phyloP scores from a whole-genome alignment of 345 rosid species.

The Salix dunnii region DNA sequence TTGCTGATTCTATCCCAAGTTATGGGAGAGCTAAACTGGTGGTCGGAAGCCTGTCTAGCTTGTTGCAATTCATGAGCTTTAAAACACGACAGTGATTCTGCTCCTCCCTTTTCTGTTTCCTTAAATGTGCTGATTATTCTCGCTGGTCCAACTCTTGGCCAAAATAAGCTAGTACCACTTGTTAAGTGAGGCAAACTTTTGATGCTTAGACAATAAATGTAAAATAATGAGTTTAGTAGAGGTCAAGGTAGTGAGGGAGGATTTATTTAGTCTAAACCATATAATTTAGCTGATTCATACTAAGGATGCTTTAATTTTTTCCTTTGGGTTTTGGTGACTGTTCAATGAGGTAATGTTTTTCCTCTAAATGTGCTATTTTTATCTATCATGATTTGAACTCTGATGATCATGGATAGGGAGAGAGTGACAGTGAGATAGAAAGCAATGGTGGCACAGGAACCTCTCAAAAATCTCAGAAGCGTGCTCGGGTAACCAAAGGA shows the following conservation, averaged over 20 bases:
- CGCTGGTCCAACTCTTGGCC: neutral
- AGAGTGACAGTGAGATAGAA: conserved; percentile 75
- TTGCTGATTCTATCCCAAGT: neutral
- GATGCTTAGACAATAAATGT: neutral
- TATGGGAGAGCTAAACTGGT: neutral
- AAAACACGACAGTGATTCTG: neutral
- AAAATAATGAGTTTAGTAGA: neutral
- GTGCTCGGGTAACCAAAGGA: conserved; percentile 46
- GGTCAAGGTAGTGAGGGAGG: neutral
- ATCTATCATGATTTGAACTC: neutral
- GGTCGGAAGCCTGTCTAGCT: neutral
- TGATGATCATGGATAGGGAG: conserved; percentile 40
- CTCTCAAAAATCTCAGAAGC: conserved; percentile 50
- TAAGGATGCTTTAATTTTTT: neutral
- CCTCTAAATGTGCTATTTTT: neutral
- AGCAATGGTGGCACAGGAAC: conserved; percentile 41
- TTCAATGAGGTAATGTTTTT: neutral
- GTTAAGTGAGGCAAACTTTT: neutral
- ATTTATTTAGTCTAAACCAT: neutral
- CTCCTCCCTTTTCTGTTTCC: neutral
- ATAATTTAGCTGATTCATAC: neutral
- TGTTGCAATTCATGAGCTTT: neutral
- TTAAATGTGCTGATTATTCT: neutral
- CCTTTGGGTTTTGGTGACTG: conserved; percentile 1
- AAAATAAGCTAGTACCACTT: neutral